These are phyloP conservation scores for Tulasnella sp. DNA, from an alignment of 768 basidiomycete genomes.

Conservation along the genomic window DNA sequence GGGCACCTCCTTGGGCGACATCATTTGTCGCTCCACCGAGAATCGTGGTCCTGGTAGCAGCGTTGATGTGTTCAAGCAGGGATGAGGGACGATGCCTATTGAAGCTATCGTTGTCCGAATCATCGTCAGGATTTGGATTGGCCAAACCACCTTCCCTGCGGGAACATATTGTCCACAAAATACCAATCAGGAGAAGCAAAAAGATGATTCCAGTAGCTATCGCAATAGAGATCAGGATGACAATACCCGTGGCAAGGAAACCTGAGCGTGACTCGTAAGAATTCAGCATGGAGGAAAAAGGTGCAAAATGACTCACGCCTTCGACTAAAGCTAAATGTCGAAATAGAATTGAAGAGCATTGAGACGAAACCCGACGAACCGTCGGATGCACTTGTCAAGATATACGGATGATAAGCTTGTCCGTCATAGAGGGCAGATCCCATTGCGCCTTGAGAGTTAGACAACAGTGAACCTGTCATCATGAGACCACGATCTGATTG, in stretches of 20 bases:
- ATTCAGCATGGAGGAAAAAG: slow-evolving; percentile 17
- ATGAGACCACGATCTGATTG: slow-evolving; percentile 80
- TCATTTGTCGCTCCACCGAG: slow-evolving; percentile 44
- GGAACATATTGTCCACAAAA: slow-evolving; percentile 80
- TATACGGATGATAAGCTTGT: slow-evolving; percentile 63
- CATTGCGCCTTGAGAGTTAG: slow-evolving; percentile 59
- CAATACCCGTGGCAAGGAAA: slow-evolving; percentile 81
- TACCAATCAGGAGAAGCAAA: slow-evolving; percentile 69
- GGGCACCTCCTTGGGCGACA: slow-evolving; percentile 25
- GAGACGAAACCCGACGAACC: slow-evolving; percentile 61
- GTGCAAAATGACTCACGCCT: slow-evolving; percentile 38
- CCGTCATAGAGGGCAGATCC: slow-evolving; percentile 87
- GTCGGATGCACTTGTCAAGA: slow-evolving; percentile 48
- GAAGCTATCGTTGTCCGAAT: slow-evolving; percentile 59
- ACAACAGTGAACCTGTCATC: slow-evolving; percentile 65
- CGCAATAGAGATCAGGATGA: slow-evolving; percentile 94
- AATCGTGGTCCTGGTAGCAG: slow-evolving; percentile 74
- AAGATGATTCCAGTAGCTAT: slow-evolving; percentile 91
- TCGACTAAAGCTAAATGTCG: slow-evolving; percentile 60
- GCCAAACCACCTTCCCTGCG: slow-evolving; percentile 52
- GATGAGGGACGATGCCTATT: slow-evolving; percentile 73
- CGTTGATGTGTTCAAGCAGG: slow-evolving; percentile 80
- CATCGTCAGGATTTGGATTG: slow-evolving; percentile 44
- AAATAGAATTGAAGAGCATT: slow-evolving; percentile 70
- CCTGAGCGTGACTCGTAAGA: slow-evolving; percentile 31